Percentiles rank a stretch among this genome's conserved stretches.
phyloP scores from a whole-genome alignment of 768 basidiomycete species.

The Serpula lacrymans region DNA sequence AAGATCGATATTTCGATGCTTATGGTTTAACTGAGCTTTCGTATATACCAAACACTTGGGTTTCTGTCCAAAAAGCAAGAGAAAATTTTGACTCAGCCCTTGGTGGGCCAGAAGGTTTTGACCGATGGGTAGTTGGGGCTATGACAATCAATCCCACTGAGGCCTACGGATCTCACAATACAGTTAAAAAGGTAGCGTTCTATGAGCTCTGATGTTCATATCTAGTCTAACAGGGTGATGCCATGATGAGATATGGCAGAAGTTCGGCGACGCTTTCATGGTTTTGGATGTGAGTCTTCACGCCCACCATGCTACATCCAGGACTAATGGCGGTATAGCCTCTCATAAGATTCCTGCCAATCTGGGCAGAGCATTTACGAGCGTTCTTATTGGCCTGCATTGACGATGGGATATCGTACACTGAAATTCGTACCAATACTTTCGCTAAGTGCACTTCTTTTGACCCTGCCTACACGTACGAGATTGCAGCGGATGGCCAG shows the following conservation, averaged over 20 bases:
- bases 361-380: constrained; percentile 13
- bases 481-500: constrained; percentile 34
- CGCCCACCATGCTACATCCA: constrained; percentile 25
- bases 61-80: constrained; percentile 33
- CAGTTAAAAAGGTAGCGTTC: constrained; percentile 31
- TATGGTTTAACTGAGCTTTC: constrained; percentile 23
- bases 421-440: constrained; percentile 41
- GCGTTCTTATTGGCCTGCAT: constrained; percentile 38
- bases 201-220: neutral
- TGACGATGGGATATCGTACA: constrained; percentile 44
- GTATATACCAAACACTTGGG: constrained; percentile 32
- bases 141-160: constrained; percentile 42
- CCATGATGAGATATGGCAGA: constrained; percentile 16
- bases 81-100: constrained; percentile 30
- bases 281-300: constrained; percentile 21
- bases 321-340: constrained; percentile 25
- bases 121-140: constrained; percentile 35
- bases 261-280: constrained; percentile 16
- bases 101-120: constrained; percentile 40
- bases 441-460: constrained; percentile 33
- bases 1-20: constrained; percentile 13
- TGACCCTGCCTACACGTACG: too few species aligned
- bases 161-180: constrained; percentile 43
- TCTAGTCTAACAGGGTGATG: neutral
- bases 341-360: constrained; percentile 21